A percentile compares a stretch with the other conserved stretches of the same genome.
Evolutionary conservation across 2,329 filamentous ascomycete genomes (phyloP).

Genomic region (Fusarium temperatum): DNA sequence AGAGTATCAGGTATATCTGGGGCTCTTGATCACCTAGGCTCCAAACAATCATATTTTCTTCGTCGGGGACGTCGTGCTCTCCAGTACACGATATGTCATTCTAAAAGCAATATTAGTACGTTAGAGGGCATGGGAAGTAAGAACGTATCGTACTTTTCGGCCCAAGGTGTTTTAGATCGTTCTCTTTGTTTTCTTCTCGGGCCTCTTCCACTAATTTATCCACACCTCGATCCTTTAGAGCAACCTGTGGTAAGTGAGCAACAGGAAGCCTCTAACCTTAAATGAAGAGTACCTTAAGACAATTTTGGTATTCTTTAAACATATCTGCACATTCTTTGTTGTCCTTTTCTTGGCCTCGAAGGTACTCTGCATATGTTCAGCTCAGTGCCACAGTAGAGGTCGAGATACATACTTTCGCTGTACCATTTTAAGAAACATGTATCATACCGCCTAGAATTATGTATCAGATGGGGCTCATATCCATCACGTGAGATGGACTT

Average conservation of each 20-base stretch:
- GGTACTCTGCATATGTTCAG: conserved; percentile 72
- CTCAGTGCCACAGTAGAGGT: neutral
- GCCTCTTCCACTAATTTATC: conserved; percentile 93
- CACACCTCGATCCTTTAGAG: conserved; percentile 87
- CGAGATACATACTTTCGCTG: conserved; percentile 81
- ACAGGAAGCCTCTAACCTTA: neutral
- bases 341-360: conserved; percentile 81
- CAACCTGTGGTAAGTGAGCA: conserved; percentile 52
- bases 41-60: neutral
- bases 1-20: neutral
- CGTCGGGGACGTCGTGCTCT: conserved; percentile 18
- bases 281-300: conserved; percentile 70
- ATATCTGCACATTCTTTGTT: conserved; percentile 86
- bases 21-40: neutral
- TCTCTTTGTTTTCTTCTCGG: conserved; percentile 87
- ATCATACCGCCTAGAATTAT: conserved; percentile 79
- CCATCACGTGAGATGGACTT: conserved; percentile 44
- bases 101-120: conserved; percentile 14
- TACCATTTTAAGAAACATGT: conserved; percentile 99
- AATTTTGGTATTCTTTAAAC: conserved; percentile 89
- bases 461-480: neutral
- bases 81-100: conserved; percentile 1
- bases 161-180: conserved; percentile 68
- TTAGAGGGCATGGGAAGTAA: neutral
- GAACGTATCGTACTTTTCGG: conserved; percentile 50